Evolutionary conservation across 2,329 filamentous ascomycete genomes (phyloP), one percentile per base, ranked within the genome.

Genomic region (Exophiala sp.): DNA sequence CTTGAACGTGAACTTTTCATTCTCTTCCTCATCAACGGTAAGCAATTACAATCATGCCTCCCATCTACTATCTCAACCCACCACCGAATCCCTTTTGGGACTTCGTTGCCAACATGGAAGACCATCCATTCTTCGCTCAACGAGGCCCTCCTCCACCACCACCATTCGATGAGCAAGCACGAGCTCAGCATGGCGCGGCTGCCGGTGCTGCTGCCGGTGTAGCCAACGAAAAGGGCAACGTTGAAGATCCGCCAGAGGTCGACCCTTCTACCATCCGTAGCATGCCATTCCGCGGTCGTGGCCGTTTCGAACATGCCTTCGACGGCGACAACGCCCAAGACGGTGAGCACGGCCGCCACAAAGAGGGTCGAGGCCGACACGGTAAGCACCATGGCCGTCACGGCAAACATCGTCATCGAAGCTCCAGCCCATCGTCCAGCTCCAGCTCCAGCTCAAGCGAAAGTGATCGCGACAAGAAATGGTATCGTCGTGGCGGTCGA

Each of bases 71-170:
- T 65, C 74, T 79, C 49, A 65, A 64, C 51, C 52, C 62, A 16
- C 60, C 59, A 29, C 60, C 57, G 34, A 62, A 75, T 62, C 76
- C 78, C 47, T 80, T 82, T 65, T 82, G 80, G 79, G 78, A 82
- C 65, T 79, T 78, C 55, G 62, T 82, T 49, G 72, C 76, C 48
- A 71, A 68, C 57, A 69, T 83, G 10, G 78, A 82, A 60, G 65
- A 71, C 20, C 72, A 78, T 62, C 74, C 77, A 21, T 73, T 75
- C 66, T 76, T 75, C 57, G 65, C 65, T 48, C 68, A 67, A 57
- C 66, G 62, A 39, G 59, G 55, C 48, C 63, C 61, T 52, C 65
- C 59, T 55, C 66, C 14, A 63, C 65, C 52, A 65, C 56, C 47
- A 45, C 44, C 55, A 46, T 16, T 44, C 47, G 21, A 52, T 39